phyloP scores from a whole-genome alignment of 2,329 filamentous ascomycete species.

The Hypoxylon sp. region DNA sequence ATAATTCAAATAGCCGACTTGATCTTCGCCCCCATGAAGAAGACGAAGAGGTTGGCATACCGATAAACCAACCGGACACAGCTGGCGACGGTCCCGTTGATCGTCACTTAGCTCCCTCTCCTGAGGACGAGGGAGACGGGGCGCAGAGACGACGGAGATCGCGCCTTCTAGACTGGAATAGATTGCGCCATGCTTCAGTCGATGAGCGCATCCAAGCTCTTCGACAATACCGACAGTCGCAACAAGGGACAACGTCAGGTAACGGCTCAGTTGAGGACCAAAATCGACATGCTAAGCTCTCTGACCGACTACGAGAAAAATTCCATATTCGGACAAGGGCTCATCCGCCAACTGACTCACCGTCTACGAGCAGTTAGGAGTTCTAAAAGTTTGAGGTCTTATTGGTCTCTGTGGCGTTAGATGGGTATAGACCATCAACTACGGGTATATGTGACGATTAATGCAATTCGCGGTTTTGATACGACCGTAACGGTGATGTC shows the following conservation, averaged over 20 bases:
- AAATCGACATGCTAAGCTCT: slow-evolving; percentile 61
- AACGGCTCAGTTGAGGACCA: slow-evolving; percentile 56
- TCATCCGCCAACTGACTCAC: slow-evolving; percentile 51
- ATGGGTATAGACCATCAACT: slow-evolving; percentile 6
- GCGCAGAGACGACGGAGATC: slow-evolving; percentile 63
- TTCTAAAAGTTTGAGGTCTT: slow-evolving; percentile 5
- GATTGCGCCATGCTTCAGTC: slow-evolving; percentile 70
- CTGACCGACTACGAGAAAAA: slow-evolving; percentile 67
- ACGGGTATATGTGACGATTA: slow-evolving; percentile 19
- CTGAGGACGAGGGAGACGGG: slow-evolving; percentile 53
- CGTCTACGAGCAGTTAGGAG: slow-evolving; percentile 21
- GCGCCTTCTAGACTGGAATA: slow-evolving; percentile 69
- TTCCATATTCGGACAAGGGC: slow-evolving; percentile 68
- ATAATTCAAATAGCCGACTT: slow-evolving; percentile 62
- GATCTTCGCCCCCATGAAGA: slow-evolving; percentile 65
- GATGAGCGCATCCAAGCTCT: slow-evolving; percentile 75
- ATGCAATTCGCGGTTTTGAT: slow-evolving; percentile 20
- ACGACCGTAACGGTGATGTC: slow-evolving; percentile 20
- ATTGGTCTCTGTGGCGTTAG: neutral
- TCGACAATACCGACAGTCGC: slow-evolving; percentile 64
- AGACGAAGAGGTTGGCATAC: slow-evolving; percentile 34
- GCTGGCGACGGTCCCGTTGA: slow-evolving; percentile 20
- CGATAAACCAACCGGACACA: slow-evolving; percentile 18
- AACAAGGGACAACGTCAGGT: slow-evolving; percentile 52
- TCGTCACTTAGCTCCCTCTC: slow-evolving; percentile 32